Conservation (phyloP, 768 basidiomycete species). For the Hemileccinum impolitum region DNA sequence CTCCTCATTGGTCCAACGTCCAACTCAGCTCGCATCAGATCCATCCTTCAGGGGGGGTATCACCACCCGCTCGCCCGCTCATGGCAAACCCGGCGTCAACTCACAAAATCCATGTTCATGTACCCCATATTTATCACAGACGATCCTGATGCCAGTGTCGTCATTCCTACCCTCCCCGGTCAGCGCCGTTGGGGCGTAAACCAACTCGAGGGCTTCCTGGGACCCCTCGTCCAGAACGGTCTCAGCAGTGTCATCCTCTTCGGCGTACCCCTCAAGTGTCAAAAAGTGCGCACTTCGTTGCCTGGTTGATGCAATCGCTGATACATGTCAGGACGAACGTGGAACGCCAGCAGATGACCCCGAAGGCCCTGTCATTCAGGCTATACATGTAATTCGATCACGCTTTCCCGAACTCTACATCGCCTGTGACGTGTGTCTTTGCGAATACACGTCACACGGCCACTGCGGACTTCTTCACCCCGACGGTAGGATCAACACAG, state of each 20-base stretch:
- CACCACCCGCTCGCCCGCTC: constrained; percentile 84
- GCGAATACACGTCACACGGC: constrained; percentile 98
- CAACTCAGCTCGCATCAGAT: constrained; percentile 37
- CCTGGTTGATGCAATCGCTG: background rate
- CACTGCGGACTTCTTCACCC: constrained; percentile 83
- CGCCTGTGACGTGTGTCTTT: constrained; percentile 96
- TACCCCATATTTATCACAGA: constrained; percentile 99
- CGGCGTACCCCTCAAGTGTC: constrained; percentile 80
- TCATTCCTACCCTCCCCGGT: constrained; percentile 75
- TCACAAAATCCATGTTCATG: constrained; percentile 95
- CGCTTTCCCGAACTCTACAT: constrained; percentile 87
- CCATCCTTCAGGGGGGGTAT: constrained; percentile 89
- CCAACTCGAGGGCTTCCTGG: constrained; percentile 80
- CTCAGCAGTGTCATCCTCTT: constrained; percentile 91
- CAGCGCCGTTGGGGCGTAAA: constrained; percentile 97
- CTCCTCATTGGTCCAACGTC: background rate
- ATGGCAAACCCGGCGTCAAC: constrained; percentile 79
- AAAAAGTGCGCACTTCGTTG: constrained; percentile 51
- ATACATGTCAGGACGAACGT: constrained; percentile 55
- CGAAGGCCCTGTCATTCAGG: constrained; percentile 88
- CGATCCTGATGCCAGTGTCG: constrained; percentile 79
- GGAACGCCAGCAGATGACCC: constrained; percentile 92
- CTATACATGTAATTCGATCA: constrained; percentile 71
- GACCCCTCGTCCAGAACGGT: constrained; percentile 86
- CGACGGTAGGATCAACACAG: constrained; percentile 76